phyloP scores from a whole-genome alignment of 1,284 basidiomycete species.

The Malassezia arunalokei region DNA sequence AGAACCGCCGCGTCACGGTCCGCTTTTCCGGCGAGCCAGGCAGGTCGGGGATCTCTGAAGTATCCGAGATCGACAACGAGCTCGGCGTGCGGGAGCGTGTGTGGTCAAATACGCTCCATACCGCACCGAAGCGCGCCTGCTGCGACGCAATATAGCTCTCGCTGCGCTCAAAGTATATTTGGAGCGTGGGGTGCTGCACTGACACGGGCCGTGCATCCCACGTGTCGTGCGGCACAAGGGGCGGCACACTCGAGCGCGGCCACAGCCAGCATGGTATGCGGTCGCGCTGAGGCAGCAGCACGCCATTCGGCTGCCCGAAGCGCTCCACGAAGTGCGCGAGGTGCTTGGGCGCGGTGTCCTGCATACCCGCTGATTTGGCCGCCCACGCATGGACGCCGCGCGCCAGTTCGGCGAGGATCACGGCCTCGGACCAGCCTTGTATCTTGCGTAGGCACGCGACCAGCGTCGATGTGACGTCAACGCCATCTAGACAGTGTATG shows the following conservation, averaged over 20 bases:
- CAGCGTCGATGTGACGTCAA: slow-evolving; percentile 33
- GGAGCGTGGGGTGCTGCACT: slow-evolving; percentile 35
- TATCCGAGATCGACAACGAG: slow-evolving; percentile 1
- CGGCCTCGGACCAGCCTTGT: slow-evolving; percentile 30
- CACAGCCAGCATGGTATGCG: slow-evolving; percentile 32
- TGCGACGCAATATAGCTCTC: slow-evolving; percentile 8
- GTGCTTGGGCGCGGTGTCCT: slow-evolving; percentile 27
- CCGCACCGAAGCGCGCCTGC: slow-evolving; percentile 4
- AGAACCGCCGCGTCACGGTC: not conserved
- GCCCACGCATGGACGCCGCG: slow-evolving; percentile 26
- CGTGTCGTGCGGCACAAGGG: not conserved
- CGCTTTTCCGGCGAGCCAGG: not conserved
- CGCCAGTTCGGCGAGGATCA: slow-evolving; percentile 29
- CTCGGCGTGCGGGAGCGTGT: slow-evolving; percentile 5
- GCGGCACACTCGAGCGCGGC: slow-evolving; percentile 23
- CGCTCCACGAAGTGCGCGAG: slow-evolving; percentile 30
- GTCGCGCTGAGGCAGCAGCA: slow-evolving; percentile 25
- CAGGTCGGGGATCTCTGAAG: not conserved
- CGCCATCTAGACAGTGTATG: slow-evolving; percentile 42
- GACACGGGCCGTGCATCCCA: slow-evolving; percentile 5
- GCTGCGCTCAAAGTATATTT: slow-evolving; percentile 28
- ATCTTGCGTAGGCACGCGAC: slow-evolving; percentile 38
- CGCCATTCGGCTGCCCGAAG: slow-evolving; percentile 35
- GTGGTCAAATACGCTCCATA: not conserved
- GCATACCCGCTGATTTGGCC: slow-evolving; percentile 17